Evolutionary conservation across 257 asterid species (phyloP).

Genomic region (Apocynum venetum): DNA sequence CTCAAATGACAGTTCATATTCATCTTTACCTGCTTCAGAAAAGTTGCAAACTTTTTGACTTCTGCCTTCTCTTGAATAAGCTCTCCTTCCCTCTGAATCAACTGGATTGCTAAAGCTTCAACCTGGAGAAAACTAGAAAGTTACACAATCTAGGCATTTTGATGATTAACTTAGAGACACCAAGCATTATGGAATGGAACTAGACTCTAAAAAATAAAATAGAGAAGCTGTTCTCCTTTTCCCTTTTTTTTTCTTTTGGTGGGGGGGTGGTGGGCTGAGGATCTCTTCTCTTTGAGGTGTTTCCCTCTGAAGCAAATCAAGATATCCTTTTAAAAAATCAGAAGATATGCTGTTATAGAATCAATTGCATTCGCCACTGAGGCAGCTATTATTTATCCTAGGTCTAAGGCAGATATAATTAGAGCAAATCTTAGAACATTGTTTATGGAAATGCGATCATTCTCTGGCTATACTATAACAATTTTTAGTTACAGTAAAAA

Average conservation of each 20-base stretch:
- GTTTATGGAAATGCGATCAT: background rate
- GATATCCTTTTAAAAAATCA: background rate
- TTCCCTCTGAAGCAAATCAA: no score
- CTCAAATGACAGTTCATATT: background rate
- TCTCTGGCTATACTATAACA: background rate
- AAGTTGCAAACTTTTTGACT: constrained; percentile 85
- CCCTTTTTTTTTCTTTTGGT: background rate
- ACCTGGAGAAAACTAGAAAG: constrained; percentile 39
- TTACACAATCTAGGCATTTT: background rate
- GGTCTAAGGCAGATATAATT: background rate
- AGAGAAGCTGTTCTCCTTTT: background rate
- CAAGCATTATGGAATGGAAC: background rate
- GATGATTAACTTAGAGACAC: background rate
- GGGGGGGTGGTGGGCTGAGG: no score
- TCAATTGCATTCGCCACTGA: background rate
- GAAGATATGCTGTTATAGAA: background rate
- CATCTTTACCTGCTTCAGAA: constrained; percentile 71
- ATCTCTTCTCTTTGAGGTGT: background rate
- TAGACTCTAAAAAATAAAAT: background rate
- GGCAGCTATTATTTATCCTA: background rate
- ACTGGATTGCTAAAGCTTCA: constrained; percentile 85
- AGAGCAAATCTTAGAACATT: background rate
- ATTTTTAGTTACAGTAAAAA: background rate
- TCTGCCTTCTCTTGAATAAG: constrained; percentile 86
- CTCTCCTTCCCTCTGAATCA: constrained; percentile 90